Evolutionary conservation across 192 early-diverging fungal genomes (phyloP), one percentile per base, ranked within the genome.

Genomic region (Mortierella claussenii): DNA sequence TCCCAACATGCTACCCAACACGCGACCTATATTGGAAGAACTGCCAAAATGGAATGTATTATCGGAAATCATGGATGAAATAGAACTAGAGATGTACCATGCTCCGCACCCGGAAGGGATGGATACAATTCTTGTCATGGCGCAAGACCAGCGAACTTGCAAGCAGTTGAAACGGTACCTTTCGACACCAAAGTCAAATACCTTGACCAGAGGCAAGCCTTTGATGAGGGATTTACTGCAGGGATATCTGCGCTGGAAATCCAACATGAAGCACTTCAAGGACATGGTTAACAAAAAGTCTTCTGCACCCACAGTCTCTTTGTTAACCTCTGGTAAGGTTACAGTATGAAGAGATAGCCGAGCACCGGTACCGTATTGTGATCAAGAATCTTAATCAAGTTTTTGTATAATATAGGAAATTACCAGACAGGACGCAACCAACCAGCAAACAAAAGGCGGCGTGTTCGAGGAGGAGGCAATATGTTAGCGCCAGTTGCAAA

Each of bases 41-140:
- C 89, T 90, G n/a, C 97, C 97, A 18, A 99, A 99, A 69, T 98
- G 96, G 92, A 79, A 78, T 42, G 84, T 89, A 12, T 60, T 99
- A 27, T 61, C 60, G 1, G 85, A 90, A 17, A 82, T 95, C 0
- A 74, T 99, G 55, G 78, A 91, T 21, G 95, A 97, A 63, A 91
- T 99, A n/a, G 87, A 92, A 51, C 40, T 63, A 13, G 90, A 92
- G n/a, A 80, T 74, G 49, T 78, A 69, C 34, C 63, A 60, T 40
- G 55, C 63, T 10, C 70, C 70, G 30, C 62, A 75, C 17, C 55
- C 55, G 0, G 60, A 74, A 62, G 70, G 70, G 23, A 32, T 50
- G 57, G 73, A 86, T 17, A 80, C 86, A 8, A 79, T 94, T 2
- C 60, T 95, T 43, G 85, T 95, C 34, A 92, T 95, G 90, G 85